Percentiles rank a stretch among this genome's conserved stretches.
These are phyloP conservation scores for Chlorella sorokiniana DNA, from an alignment of 139 green algal species.

Conservation along the genomic window DNA sequence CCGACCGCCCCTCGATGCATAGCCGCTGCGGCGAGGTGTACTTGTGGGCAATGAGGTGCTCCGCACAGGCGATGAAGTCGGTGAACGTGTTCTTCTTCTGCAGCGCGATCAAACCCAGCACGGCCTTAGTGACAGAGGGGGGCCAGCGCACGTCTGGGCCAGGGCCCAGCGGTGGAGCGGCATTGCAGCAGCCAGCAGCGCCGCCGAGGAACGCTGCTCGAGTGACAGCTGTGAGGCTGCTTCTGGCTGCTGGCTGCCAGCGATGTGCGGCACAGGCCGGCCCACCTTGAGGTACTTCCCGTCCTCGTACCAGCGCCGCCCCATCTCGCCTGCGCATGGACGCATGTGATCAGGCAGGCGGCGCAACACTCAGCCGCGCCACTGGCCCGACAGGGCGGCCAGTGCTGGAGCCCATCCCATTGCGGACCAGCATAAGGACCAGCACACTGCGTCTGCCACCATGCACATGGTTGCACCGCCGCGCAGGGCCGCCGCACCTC, in stretches of 20 bases:
- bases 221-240: too few relatives aligned
- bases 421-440: too few relatives aligned
- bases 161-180: not conserved
- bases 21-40: conserved; percentile 58
- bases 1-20: conserved; percentile 73
- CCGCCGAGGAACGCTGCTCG: too few relatives aligned
- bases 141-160: not conserved
- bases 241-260: not conserved
- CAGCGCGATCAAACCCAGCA: not conserved
- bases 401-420: not conserved
- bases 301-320: conserved; percentile 77
- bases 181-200: not conserved
- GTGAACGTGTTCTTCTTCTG: conserved; percentile 35
- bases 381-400: not conserved
- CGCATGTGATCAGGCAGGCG: not conserved
- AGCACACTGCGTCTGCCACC: not conserved
- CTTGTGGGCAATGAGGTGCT: conserved; percentile 64
- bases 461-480: not conserved
- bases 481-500: conserved; percentile 34
- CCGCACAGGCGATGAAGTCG: conserved; percentile 79
- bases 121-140: not conserved
- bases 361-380: not conserved
- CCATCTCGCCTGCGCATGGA: conserved; percentile 65
- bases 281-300: conserved; percentile 81
- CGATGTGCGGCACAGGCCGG: conserved; percentile 13